These are phyloP conservation scores for Ceratocystis destructans DNA, from an alignment of 2,329 filamentous ascomycete genomes.

Conservation along the genomic window DNA sequence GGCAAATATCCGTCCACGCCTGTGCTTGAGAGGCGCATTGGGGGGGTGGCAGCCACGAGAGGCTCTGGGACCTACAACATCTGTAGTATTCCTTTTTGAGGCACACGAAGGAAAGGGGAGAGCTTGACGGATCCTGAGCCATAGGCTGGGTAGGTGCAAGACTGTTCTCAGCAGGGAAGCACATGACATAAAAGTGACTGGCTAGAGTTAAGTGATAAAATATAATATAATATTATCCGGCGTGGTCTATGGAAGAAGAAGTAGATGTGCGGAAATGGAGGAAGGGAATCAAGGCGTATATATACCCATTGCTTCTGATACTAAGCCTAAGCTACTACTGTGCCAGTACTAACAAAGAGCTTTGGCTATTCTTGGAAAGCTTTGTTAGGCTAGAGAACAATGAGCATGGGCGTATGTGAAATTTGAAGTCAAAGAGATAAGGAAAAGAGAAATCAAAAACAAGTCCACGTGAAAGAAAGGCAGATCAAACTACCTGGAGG, in stretches of 20 bases:
- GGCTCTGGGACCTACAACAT: neutral
- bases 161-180: neutral
- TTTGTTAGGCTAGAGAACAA: too few relatives aligned
- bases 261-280: too few relatives aligned
- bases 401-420: too few relatives aligned
- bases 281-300: too few relatives aligned
- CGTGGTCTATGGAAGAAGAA: too few relatives aligned
- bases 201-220: too few relatives aligned
- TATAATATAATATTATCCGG: too few relatives aligned
- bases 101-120: neutral
- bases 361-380: neutral
- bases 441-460: neutral
- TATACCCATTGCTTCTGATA: too few relatives aligned
- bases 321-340: too few relatives aligned
- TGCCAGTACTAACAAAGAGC: neutral
- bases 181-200: neutral
- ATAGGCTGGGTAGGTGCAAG: neutral
- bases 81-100: neutral
- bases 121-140: neutral
- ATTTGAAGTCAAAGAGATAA: neutral
- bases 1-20: neutral
- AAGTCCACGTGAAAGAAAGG: neutral
- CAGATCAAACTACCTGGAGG: neutral
- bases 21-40: neutral
- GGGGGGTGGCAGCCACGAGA: neutral